Evolutionary conservation across 495 filamentous ascomycete genomes (phyloP), one percentile per base, ranked within the genome.

Genomic region (Penicillium desertorum): DNA sequence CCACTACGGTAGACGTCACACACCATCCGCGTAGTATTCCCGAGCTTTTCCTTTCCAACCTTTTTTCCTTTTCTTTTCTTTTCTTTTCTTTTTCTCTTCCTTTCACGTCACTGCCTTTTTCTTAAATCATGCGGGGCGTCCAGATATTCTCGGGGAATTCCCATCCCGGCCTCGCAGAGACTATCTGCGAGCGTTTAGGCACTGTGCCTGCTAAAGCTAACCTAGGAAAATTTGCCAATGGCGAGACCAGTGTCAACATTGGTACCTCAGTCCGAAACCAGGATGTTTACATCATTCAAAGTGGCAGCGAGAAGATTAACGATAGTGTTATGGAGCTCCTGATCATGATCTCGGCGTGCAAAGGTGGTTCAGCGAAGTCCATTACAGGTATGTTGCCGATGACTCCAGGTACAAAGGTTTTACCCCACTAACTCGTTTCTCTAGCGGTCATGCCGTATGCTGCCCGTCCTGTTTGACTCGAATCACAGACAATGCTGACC

Each of bases 311-410:
- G 65, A 92, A 89, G 83, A 95, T 96, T 81, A 98, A 98, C 76
- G 95, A 98, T 75, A 93, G 89, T 61, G 89, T 98, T 66, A 96
- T 98, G 89, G 94, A 98, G 80, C 81, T 98, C 56, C 84, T 98
- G 65, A 97, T 98, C 73, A 92, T 98, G 88, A 96, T 98, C 65
- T 93, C 91, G 57, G 94, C 94, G 50, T 98, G 94, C 81, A 98
- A 96, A 71, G 91, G 94, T 68, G 93, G 92, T 55, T 98, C 95
- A 41, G 90, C 95, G 50, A 96, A 92, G 78, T 96, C 93, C 62
- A 92, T 98, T 74, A 98, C 94, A 66, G 93, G 93, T 96, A 80
- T 62, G 85, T 72, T 48, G 11, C 49, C 27, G 43, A 41, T 39
- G n/a, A 45, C n/a, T 32, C 23, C 42, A 20, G 17, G 9, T 20